A percentile compares a stretch with the other conserved stretches of the same genome.
Evolutionary conservation across 208 protist species (phyloP).

Genomic region (Leishmania mexicana): DNA sequence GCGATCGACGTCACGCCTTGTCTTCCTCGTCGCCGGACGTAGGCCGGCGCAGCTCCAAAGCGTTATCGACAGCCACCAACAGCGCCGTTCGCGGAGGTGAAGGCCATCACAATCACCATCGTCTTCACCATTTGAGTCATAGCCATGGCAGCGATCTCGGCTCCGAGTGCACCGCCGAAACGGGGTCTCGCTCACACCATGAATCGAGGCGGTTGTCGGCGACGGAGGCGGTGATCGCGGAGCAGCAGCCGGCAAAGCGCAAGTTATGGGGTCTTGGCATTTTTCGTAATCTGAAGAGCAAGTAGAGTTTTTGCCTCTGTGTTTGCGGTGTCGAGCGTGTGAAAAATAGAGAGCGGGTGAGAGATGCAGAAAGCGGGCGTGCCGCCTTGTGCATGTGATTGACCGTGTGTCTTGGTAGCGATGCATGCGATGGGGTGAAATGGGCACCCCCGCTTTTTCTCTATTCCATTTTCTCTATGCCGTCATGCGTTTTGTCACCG

Average conservation of each 20-base stretch:
- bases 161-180: neutral
- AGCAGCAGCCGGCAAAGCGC: slow-evolving; percentile 10
- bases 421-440: neutral
- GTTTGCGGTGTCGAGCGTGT: neutral
- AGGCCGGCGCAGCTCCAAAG: slow-evolving; percentile 6
- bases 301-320: slow-evolving; percentile 5
- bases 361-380: neutral
- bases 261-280: slow-evolving; percentile 11
- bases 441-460: neutral
- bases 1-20: slow-evolving; percentile 8
- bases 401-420: neutral
- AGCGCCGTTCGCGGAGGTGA: neutral
- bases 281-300: slow-evolving; percentile 30
- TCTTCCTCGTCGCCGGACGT: slow-evolving; percentile 7
- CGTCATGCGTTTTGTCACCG: neutral
- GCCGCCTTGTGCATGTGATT: neutral
- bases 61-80: neutral
- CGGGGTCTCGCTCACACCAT: neutral
- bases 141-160: neutral
- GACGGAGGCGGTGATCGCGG: slow-evolving; percentile 16
- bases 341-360: neutral
- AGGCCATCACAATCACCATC: neutral
- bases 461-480: neutral
- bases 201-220: neutral
- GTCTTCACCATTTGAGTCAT: neutral